A percentile compares a stretch with the other conserved stretches of the same genome.
Evolutionary conservation across 2,329 filamentous ascomycete species (phyloP).

Genomic region (Stylonectria norvegica): DNA sequence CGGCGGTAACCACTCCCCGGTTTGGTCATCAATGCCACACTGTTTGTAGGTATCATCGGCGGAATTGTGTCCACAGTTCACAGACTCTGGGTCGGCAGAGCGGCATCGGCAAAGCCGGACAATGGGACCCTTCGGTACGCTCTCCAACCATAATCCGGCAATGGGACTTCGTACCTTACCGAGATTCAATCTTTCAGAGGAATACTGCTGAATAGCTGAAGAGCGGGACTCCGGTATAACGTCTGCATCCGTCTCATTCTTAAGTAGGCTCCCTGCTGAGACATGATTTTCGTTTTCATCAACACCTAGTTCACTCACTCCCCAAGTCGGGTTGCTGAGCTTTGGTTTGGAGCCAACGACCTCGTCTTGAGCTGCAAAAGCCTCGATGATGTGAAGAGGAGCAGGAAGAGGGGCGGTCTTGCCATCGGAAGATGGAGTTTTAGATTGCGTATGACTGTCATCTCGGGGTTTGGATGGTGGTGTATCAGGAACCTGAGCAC

Average conservation of each 20-base stretch:
- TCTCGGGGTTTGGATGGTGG: too few relatives aligned
- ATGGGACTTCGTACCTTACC: neutral
- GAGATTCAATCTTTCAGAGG: too few relatives aligned
- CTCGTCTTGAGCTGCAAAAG: neutral
- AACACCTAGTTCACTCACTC: slow-evolving; percentile 9
- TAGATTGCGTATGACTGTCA: too few relatives aligned
- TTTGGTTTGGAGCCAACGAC: neutral
- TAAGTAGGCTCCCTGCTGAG: neutral
- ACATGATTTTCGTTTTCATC: neutral
- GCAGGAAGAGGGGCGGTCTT: slow-evolving; percentile 16
- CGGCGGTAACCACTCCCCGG: slow-evolving; percentile 33
- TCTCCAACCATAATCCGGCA: neutral
- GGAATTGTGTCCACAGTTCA: too few relatives aligned
- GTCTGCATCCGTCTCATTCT: too few relatives aligned
- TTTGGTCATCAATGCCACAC: slow-evolving; percentile 36
- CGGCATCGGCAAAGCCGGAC: too few relatives aligned
- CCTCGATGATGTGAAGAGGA: slow-evolving; percentile 21
- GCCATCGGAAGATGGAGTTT: too few relatives aligned
- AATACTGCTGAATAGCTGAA: too few relatives aligned
- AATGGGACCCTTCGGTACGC: neutral
- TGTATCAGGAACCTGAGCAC: too few relatives aligned
- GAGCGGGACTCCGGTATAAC: too few relatives aligned
- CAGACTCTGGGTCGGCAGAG: too few relatives aligned
- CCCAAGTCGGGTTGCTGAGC: slow-evolving; percentile 5
- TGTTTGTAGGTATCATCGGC: too few relatives aligned